phyloP scores from a whole-genome alignment of 352 stramenopile species.

The Globisporangium sylvaticum region DNA sequence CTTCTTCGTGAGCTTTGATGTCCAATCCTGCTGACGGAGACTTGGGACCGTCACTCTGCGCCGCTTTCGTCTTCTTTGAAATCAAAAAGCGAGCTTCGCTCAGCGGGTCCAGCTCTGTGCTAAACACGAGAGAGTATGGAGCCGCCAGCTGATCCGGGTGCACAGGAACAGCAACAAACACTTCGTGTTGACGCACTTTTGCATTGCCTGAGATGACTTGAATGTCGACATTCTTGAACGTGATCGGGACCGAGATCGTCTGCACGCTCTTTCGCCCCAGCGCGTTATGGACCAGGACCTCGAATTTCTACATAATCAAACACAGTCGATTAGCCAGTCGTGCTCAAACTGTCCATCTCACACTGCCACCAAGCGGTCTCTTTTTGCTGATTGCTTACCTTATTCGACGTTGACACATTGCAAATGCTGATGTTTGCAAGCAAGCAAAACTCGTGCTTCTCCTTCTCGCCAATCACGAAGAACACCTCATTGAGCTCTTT shows the following conservation, averaged over 20 bases:
- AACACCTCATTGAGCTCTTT: constrained; percentile 70
- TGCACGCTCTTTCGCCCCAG: constrained; percentile 50
- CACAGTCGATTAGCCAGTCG: no score
- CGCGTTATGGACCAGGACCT: constrained; percentile 71
- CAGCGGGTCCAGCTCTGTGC: constrained; percentile 57
- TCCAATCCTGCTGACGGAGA: not conserved
- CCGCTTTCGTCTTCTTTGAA: constrained; percentile 23
- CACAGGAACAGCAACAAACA: constrained; percentile 54
- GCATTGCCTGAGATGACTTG: constrained; percentile 30
- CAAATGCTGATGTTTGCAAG: constrained; percentile 91
- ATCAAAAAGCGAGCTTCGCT: constrained; percentile 45
- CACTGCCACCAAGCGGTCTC: no score
- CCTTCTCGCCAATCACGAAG: constrained; percentile 64
- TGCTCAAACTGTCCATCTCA: no score
- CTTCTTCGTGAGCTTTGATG: constrained; percentile 2
- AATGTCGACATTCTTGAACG: constrained; percentile 35
- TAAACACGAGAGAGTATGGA: constrained; percentile 67
- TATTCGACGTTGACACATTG: constrained; percentile 58
- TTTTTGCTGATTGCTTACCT: no score
- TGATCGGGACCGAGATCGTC: constrained; percentile 59
- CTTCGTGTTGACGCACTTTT: constrained; percentile 31
- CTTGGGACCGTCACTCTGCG: not conserved
- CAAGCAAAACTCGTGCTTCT: constrained; percentile 61
- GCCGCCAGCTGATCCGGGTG: constrained; percentile 46
- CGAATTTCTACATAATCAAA: constrained; percentile 35